phyloP scores from a whole-genome alignment of 371 early-diverging fungal species.

The Haplosporangium sp. region DNA sequence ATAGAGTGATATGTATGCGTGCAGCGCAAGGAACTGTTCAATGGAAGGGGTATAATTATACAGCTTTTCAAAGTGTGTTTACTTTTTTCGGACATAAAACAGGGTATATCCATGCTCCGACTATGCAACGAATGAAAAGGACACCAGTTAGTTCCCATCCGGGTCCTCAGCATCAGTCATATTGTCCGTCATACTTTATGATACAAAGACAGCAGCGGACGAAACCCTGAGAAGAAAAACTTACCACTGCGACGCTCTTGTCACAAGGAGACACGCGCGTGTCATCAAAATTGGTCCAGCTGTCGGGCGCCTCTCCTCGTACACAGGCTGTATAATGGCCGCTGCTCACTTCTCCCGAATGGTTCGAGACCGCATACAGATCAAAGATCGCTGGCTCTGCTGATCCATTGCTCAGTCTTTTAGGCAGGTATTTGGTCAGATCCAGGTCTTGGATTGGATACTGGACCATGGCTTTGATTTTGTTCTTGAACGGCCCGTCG shows the following conservation, averaged over 20 bases:
- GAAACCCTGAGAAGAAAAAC: constrained; percentile 1
- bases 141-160: not conserved
- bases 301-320: constrained; percentile 75
- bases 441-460: constrained; percentile 79
- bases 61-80: not conserved
- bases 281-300: constrained; percentile 97
- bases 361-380: constrained; percentile 95
- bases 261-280: constrained; percentile 79
- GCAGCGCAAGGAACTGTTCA: not conserved
- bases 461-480: constrained; percentile 88
- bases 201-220: not conserved
- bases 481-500: constrained; percentile 93
- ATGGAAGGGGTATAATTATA: not conserved
- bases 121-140: constrained; percentile 5
- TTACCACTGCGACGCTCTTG: constrained; percentile 73
- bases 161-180: not conserved
- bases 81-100: constrained; percentile 65
- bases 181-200: not conserved
- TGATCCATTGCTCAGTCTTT: constrained; percentile 25
- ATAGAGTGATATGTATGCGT: not conserved
- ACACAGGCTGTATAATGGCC: constrained; percentile 97
- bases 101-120: constrained; percentile 69
- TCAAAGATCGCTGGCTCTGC: constrained; percentile 69
- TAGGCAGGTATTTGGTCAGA: constrained; percentile 50
- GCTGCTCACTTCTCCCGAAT: constrained; percentile 90